Percentiles rank a stretch among this genome's conserved stretches.
Evolutionary conservation across 768 basidiomycete genomes (phyloP).

Genomic region (Russula vinacea): DNA sequence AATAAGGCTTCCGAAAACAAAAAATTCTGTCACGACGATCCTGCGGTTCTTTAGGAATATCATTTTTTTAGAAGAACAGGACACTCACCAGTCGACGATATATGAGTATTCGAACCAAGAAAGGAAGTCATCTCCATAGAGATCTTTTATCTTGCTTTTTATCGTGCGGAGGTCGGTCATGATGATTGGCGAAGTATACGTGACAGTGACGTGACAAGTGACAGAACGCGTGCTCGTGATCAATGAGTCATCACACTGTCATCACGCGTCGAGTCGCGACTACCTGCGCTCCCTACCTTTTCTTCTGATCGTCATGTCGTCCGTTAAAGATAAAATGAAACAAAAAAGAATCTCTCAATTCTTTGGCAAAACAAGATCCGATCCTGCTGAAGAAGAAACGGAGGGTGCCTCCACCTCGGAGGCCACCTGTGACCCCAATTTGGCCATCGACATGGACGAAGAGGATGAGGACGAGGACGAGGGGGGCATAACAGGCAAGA

Average conservation of each 20-base stretch:
- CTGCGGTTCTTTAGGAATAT: slow-evolving; percentile 30
- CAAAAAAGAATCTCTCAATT: slow-evolving; percentile 24
- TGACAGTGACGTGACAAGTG: not conserved
- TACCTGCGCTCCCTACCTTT: slow-evolving; percentile 2
- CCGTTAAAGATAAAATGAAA: slow-evolving; percentile 27
- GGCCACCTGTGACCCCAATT: not conserved
- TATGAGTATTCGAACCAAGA: slow-evolving; percentile 43
- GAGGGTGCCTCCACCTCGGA: slow-evolving; percentile 15
- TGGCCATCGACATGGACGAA: slow-evolving; percentile 18
- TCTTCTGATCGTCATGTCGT: slow-evolving; percentile 16
- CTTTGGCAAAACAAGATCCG: slow-evolving; percentile 18
- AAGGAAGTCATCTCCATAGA: slow-evolving; percentile 32
- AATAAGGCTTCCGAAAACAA: slow-evolving; percentile 44
- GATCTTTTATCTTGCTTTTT: slow-evolving; percentile 17
- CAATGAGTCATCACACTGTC: not conserved
- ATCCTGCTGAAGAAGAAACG: slow-evolving; percentile 15
- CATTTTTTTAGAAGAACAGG: not conserved
- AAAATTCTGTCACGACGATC: slow-evolving; percentile 39
- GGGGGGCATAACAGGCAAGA: slow-evolving; percentile 36
- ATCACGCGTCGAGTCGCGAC: not conserved
- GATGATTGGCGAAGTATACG: too few relatives aligned
- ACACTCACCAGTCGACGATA: slow-evolving; percentile 50
- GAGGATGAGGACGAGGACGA: slow-evolving; percentile 36
- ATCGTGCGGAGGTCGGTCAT: slow-evolving; percentile 23
- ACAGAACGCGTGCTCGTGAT: not conserved